These are phyloP conservation scores for Daldinia grandis DNA, from an alignment of 495 filamentous ascomycete genomes.

Conservation along the genomic window DNA sequence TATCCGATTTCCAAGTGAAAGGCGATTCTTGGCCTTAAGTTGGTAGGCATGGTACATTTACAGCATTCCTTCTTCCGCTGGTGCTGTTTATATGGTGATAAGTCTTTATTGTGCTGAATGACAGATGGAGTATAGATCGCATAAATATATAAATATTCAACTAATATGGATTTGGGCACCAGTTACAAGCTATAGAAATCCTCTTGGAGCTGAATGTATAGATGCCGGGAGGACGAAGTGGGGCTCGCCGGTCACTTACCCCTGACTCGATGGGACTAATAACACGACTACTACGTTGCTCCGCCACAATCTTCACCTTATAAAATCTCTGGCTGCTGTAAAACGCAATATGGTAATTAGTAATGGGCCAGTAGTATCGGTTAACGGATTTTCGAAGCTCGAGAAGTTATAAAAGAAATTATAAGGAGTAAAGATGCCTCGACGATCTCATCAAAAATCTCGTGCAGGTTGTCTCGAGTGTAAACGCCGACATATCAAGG, in stretches of 20 bases:
- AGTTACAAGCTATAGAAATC: neutral
- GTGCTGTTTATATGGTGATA: neutral
- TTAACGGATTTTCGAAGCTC: neutral
- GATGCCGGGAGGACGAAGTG: neutral
- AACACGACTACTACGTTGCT: conserved; percentile 9
- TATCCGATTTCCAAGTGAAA: neutral
- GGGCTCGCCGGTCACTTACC: conserved; percentile 6
- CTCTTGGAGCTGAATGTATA: neutral
- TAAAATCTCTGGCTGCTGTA: conserved; percentile 6
- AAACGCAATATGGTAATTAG: neutral
- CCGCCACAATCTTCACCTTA: conserved; percentile 21
- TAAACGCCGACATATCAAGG: conserved; percentile 39
- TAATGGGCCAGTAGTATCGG: neutral
- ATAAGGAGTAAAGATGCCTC: conserved; percentile 6
- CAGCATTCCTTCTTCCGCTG: neutral
- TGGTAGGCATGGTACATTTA: neutral
- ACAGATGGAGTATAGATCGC: neutral
- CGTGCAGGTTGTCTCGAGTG: conserved; percentile 33
- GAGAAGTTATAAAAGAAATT: neutral
- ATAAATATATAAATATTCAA: neutral
- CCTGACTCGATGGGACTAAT: conserved; percentile 23
- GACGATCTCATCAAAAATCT: conserved; percentile 32
- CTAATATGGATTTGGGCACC: neutral
- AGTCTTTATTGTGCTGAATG: no score
- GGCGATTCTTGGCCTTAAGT: neutral